Conservation (phyloP, 129 eudicot genomes). For the Erigeron canadensis region DNA sequence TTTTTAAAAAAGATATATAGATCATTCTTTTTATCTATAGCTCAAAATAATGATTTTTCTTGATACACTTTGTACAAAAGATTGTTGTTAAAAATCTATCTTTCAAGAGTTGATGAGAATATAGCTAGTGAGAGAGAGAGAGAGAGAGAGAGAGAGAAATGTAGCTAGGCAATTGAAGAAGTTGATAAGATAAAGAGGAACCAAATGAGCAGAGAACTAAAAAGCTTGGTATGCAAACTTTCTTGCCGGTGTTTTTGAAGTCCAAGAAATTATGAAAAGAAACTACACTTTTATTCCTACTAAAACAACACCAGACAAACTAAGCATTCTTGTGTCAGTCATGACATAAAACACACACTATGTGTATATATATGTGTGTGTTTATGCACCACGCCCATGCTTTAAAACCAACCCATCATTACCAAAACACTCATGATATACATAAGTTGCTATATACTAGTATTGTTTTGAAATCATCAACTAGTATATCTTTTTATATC, state of each 20-base stretch:
- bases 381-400: constrained; percentile 32
- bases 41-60: neutral
- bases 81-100: constrained; percentile 21
- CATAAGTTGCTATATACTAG: constrained; percentile 21
- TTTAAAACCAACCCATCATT: constrained; percentile 39
- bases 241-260: constrained; percentile 70
- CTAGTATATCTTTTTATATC: constrained; percentile 5
- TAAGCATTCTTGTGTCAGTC: constrained; percentile 70
- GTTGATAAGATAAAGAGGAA: constrained; percentile 72
- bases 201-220: constrained; percentile 54
- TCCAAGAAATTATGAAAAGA: constrained; percentile 35
- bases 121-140: too few relatives aligned
- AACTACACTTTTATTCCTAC: constrained; percentile 30
- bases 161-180: constrained; percentile 42
- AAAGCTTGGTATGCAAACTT: constrained; percentile 54
- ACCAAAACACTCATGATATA: constrained; percentile 29
- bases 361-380: neutral
- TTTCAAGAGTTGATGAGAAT: constrained; percentile 35
- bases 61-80: constrained; percentile 10
- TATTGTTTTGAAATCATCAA: constrained; percentile 18
- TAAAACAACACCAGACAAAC: constrained; percentile 43
- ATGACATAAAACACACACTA: constrained; percentile 23
- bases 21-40: too few relatives aligned
- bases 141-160: too few relatives aligned
- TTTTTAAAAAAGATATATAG: too few relatives aligned